Percentiles rank a stretch among this genome's conserved stretches.
These are phyloP conservation scores for Fusarium concolor DNA, from an alignment of 2,329 filamentous ascomycete genomes.

Conservation along the genomic window DNA sequence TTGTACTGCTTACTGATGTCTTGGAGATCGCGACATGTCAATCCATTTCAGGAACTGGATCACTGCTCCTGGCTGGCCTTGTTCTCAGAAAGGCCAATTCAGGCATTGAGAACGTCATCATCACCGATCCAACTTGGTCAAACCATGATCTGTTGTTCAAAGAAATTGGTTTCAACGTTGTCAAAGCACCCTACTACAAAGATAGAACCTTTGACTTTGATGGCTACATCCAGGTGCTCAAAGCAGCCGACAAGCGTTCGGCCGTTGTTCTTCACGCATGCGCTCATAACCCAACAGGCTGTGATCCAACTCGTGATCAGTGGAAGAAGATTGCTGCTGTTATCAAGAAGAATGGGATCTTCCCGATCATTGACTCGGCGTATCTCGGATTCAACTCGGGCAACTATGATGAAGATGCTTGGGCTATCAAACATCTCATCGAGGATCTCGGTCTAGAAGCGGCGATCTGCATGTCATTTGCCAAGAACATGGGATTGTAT, in stretches of 20 bases:
- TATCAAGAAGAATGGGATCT: slow-evolving; percentile 25
- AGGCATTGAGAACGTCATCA: slow-evolving; percentile 48
- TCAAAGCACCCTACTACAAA: slow-evolving; percentile 53
- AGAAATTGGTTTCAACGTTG: slow-evolving; percentile 50
- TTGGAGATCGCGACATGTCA: slow-evolving; percentile 52
- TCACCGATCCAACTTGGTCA: slow-evolving; percentile 57
- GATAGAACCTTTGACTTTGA: slow-evolving; percentile 50
- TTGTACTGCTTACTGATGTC: fast-evolving
- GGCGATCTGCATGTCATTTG: slow-evolving; percentile 69
- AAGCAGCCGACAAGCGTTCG: slow-evolving; percentile 40
- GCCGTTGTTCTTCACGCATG: slow-evolving; percentile 55
- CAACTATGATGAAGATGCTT: slow-evolving; percentile 41
- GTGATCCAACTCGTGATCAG: slow-evolving; percentile 48
- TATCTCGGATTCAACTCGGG: slow-evolving; percentile 44
- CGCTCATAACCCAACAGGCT: slow-evolving; percentile 58
- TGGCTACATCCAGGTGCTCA: slow-evolving; percentile 44
- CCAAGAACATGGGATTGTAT: slow-evolving; percentile 67
- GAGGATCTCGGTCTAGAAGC: slow-evolving; percentile 59
- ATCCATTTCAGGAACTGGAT: slow-evolving; percentile 56
- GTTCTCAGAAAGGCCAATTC: slow-evolving; percentile 46
- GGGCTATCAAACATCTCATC: slow-evolving; percentile 38
- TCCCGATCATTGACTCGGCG: slow-evolving; percentile 40
- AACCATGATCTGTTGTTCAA: slow-evolving; percentile 55
- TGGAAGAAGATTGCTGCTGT: slow-evolving; percentile 42
- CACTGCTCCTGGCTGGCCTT: slow-evolving; percentile 52